Base-by-base conservation (phyloP, 805 yeast genomes). In the Ogataea saltuana region DNA sequence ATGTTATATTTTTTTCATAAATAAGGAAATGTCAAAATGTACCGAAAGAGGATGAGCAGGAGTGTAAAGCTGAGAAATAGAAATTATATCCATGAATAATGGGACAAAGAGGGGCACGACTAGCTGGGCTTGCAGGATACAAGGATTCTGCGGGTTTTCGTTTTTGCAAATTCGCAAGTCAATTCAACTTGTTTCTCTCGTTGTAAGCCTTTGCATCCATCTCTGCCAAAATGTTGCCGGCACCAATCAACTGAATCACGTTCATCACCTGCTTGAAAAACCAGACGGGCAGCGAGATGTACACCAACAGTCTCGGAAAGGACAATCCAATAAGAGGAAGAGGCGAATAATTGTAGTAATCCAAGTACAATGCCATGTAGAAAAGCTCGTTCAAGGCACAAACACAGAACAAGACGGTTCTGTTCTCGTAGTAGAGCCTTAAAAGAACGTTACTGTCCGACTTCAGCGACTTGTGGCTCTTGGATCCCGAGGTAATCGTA, bases 371-470 rank as follows among this genome's bases (percentile, higher is more conserved):
- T 1, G 96, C 96, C 61, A 90, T 85, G 62, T 87, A 95, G 64
- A 93, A 95, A 40, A 88, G 65, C 70, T 93, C 99, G 67, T 93
- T 93, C 49, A 90, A 85, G 19, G 93, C 88, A 67, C 99, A 93
- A 50, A 93, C 90, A 17, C 81, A 65, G 68, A 93, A 93, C 49
- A 93, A 72, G 15, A 93, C 95, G 13, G 63, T 78, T 58, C 88
- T 79, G 71, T 88, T 85, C 46, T 88, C 86, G 69, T 93, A 93
- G 73, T 93, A 93, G 50, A 91, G 74, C 54, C 83, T 80, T 61
- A 93, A 74, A 44, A 93, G 72, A 72, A 80, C 75, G 49, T 85
- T 82, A 23, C 81, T 75, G 53, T 82, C 80, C 56, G 80, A 75
- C 43, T 80, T 84, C 42, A 95, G 85, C 49, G 78, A 76, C 71